phyloP scores from a whole-genome alignment of 2,329 filamentous ascomycete species.

The Aspergillus brasiliensis region DNA sequence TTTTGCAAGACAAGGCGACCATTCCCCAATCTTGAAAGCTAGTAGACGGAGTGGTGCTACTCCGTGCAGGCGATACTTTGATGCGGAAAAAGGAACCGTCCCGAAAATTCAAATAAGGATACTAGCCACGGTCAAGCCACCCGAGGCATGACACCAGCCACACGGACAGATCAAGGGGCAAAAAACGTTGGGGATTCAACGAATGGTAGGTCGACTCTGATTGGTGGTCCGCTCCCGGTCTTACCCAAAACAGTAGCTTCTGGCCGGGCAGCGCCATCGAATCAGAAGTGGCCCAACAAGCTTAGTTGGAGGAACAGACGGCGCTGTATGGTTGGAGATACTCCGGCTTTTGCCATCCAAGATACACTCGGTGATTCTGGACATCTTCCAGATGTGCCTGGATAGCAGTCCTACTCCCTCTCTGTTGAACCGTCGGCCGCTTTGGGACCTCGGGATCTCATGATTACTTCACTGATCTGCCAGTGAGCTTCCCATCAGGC shows the following conservation, averaged over 20 bases:
- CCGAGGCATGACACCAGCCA: background rate
- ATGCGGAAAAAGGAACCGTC: conserved; percentile 1
- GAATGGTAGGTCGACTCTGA: conserved; percentile 10
- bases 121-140: conserved; percentile 8
- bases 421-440: conserved; percentile 6
- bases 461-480: conserved; percentile 19
- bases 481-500: conserved; percentile 13
- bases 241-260: conserved; percentile 14
- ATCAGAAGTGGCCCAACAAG: conserved; percentile 24
- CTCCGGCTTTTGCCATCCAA: background rate
- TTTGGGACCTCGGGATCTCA: conserved; percentile 32
- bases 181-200: conserved; percentile 41
- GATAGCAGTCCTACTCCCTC: background rate
- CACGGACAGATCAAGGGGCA: conserved; percentile 15
- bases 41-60: background rate
- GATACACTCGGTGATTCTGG: background rate
- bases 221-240: conserved; percentile 9
- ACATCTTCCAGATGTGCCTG: background rate
- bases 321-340: conserved; percentile 14
- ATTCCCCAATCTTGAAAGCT: no score
- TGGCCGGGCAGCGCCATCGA: conserved; percentile 13
- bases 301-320: background rate
- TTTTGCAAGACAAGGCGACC: no score
- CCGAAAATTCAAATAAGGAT: background rate
- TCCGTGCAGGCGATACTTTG: background rate